Evolutionary conservation across 2,329 filamentous ascomycete genomes (phyloP).

Genomic region (Botrytis byssoidea): DNA sequence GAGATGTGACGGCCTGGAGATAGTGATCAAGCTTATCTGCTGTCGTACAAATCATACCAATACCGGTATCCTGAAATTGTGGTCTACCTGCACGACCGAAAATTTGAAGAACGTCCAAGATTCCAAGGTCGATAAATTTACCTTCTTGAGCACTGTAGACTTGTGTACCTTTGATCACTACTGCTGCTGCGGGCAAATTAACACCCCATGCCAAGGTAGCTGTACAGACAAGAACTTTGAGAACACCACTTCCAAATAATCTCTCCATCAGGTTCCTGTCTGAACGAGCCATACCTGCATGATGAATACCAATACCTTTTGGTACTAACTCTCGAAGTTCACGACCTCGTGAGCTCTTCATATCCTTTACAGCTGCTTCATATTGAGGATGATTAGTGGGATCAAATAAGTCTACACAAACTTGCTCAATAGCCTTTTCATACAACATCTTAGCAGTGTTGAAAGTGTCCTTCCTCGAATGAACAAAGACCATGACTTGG

Average conservation of each 20-base stretch:
- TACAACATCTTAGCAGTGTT: constrained; percentile 81
- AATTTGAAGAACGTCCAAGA: constrained; percentile 94
- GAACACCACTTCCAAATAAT: constrained; percentile 84
- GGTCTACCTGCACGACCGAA: constrained; percentile 97
- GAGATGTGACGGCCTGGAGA: constrained; percentile 86
- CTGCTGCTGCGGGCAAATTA: constrained; percentile 92
- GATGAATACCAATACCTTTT: constrained; percentile 92
- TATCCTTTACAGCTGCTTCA: constrained; percentile 74
- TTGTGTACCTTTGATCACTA: constrained; percentile 73
- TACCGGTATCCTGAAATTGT: constrained; percentile 95
- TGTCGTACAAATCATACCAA: constrained; percentile 96
- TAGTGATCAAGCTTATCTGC: constrained; percentile 94
- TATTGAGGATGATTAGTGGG: constrained; percentile 76
- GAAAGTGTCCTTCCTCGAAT: constrained; percentile 92
- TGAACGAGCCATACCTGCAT: constrained; percentile 92
- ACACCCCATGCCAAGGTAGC: constrained; percentile 98
- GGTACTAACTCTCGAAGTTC: constrained; percentile 86
- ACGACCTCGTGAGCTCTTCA: constrained; percentile 79
- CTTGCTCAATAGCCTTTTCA: constrained; percentile 80
- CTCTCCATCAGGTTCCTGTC: constrained; percentile 96
- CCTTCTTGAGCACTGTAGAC: constrained; percentile 95
- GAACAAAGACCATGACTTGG: constrained; percentile 99
- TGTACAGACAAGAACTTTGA: constrained; percentile 97
- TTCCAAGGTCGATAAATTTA: constrained; percentile 94
- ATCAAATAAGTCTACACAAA: constrained; percentile 79